Evolutionary conservation across 2,329 filamentous ascomycete genomes (phyloP).

Genomic region (Botrytis galanthina): DNA sequence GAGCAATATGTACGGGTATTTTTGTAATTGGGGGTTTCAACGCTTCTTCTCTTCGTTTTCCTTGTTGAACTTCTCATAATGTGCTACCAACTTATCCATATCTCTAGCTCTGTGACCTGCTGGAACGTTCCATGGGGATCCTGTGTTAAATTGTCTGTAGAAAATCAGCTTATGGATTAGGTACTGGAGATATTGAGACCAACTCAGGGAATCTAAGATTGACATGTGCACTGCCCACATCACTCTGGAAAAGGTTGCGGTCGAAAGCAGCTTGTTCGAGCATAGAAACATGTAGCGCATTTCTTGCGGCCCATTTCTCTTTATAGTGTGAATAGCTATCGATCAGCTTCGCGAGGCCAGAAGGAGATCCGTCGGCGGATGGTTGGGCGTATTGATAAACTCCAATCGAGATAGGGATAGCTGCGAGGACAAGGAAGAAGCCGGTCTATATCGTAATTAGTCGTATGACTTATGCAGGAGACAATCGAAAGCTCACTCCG

Average conservation of each 20-base stretch:
- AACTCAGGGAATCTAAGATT: slow-evolving; percentile 65
- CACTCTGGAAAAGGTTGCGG: slow-evolving; percentile 56
- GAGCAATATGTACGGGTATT: slow-evolving; percentile 25
- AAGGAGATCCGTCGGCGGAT: slow-evolving; percentile 40
- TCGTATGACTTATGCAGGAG: not conserved
- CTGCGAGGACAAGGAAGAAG: slow-evolving; percentile 48
- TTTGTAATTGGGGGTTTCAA: slow-evolving; percentile 12
- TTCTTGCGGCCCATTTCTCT: slow-evolving; percentile 53
- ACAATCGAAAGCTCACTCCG: slow-evolving; percentile 45
- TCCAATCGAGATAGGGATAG: slow-evolving; percentile 45
- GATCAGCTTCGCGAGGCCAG: slow-evolving; percentile 50
- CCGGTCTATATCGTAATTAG: slow-evolving; percentile 41
- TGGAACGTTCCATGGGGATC: slow-evolving; percentile 61
- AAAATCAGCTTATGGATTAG: not conserved
- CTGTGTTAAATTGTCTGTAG: slow-evolving; percentile 60
- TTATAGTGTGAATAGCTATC: slow-evolving; percentile 53
- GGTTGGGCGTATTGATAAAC: slow-evolving; percentile 46
- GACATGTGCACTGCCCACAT: slow-evolving; percentile 45
- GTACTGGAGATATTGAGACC: slow-evolving; percentile 38
- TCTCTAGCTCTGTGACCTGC: slow-evolving; percentile 58
- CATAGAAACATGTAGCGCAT: slow-evolving; percentile 57
- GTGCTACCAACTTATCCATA: slow-evolving; percentile 57
- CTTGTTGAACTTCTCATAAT: slow-evolving; percentile 58
- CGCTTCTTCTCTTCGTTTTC: slow-evolving; percentile 55
- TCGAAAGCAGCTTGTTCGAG: slow-evolving; percentile 63